A percentile compares a stretch with the other conserved stretches of the same genome.
Conservation (phyloP, 2,329 filamentous ascomycete genomes). For the Sporothrix curviconia region DNA sequence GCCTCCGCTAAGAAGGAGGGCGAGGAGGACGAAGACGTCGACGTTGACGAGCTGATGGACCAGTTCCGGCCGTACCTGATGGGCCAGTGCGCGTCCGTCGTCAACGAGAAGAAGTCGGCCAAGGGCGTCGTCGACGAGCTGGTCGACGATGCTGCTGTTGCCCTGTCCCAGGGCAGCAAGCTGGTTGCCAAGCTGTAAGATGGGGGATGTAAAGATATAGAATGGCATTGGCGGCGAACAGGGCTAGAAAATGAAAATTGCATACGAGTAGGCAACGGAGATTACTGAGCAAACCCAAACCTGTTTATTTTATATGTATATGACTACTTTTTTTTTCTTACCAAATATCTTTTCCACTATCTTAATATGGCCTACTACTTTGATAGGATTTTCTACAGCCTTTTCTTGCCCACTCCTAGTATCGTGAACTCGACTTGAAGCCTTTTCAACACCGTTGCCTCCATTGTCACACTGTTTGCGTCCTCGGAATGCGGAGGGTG, state of each 20-base stretch:
- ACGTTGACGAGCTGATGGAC: conserved; percentile 82
- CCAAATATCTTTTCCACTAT: not conserved
- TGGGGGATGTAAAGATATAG: not conserved
- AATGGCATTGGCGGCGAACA: not conserved
- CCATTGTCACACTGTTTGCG: too few species aligned
- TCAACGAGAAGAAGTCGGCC: conserved; percentile 85
- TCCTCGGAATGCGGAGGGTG: not conserved
- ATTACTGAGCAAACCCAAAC: not conserved
- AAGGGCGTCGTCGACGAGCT: conserved; percentile 94
- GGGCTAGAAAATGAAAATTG: conserved; percentile 2
- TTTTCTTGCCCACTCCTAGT: too few species aligned
- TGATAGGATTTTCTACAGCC: too few species aligned
- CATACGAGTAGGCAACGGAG: not conserved
- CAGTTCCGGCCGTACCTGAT: conserved; percentile 88
- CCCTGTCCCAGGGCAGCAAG: conserved; percentile 62
- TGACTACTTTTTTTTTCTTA: not conserved
- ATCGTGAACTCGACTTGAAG: too few species aligned
- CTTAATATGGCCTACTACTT: not conserved
- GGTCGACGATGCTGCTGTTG: conserved; percentile 69
- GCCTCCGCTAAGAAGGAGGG: conserved; percentile 55
- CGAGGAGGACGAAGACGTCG: conserved; percentile 57
- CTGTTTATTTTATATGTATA: not conserved
- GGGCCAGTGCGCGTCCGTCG: conserved; percentile 92
- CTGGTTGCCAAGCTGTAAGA: conserved; percentile 61
- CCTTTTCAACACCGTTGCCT: too few species aligned